A percentile compares a stretch with the other conserved stretches of the same genome.
Evolutionary conservation across 1,284 basidiomycete genomes (phyloP).

Genomic region (Ganoderma multipileum): DNA sequence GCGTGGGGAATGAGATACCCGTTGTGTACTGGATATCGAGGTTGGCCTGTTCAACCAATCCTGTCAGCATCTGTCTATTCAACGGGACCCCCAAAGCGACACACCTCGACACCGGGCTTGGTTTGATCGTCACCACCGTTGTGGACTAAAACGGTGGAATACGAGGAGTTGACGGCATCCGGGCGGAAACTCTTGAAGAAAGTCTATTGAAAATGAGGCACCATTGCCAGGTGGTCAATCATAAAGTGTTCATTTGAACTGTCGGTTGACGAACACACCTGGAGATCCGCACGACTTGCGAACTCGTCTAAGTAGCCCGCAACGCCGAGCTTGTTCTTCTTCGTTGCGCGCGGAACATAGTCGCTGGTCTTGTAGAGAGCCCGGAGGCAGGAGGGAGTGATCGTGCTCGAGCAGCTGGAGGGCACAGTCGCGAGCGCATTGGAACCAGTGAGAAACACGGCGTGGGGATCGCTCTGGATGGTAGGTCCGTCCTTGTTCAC

Average conservation of each 20-base stretch:
- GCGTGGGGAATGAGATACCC: conserved; percentile 67
- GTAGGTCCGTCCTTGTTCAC: conserved; percentile 46
- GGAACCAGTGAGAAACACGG: conserved; percentile 26
- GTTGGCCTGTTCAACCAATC: conserved; percentile 52
- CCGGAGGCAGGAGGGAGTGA: conserved; percentile 66
- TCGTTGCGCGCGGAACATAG: conserved; percentile 57
- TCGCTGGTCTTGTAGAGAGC: conserved; percentile 63
- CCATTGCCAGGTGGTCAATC: neutral
- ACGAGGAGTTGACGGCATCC: conserved; percentile 59
- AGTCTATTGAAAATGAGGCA: conserved; percentile 42
- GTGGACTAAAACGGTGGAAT: conserved; percentile 61
- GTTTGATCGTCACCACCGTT: conserved; percentile 67
- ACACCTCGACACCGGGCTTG: conserved; percentile 62
- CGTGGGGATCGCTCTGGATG: conserved; percentile 34
- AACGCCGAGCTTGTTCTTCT: conserved; percentile 60
- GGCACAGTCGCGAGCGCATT: conserved; percentile 45
- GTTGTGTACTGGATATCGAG: conserved; percentile 74
- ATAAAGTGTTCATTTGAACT: too few relatives aligned
- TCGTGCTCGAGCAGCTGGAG: conserved; percentile 51
- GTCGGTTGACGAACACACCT: conserved; percentile 36
- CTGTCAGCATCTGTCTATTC: neutral
- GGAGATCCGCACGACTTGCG: conserved; percentile 59
- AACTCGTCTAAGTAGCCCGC: conserved; percentile 66
- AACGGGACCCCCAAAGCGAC: neutral
- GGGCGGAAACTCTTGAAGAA: conserved; percentile 60